Percentiles rank a stretch among this genome's conserved stretches.
Conservation (phyloP, 2,329 filamentous ascomycete genomes). For the Penicillium freii region DNA sequence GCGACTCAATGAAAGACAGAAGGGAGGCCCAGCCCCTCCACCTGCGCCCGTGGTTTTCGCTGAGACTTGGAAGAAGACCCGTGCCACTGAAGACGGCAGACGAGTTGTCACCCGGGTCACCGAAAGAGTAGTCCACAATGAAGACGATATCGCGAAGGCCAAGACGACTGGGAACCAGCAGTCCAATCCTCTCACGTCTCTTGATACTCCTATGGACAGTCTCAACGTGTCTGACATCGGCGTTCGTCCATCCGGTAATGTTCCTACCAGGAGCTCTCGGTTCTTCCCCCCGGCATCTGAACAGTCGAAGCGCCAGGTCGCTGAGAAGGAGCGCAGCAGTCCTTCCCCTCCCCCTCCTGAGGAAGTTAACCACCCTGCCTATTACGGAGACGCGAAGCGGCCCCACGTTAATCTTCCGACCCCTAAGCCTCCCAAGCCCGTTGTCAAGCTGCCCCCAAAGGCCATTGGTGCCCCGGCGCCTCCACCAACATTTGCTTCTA, state of each 20-base stretch:
- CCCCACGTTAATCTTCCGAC: constrained; percentile 59
- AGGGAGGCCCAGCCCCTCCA: constrained; percentile 6
- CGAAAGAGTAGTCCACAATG: constrained; percentile 21
- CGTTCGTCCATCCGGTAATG: constrained; percentile 32
- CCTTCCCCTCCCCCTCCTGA: constrained; percentile 59
- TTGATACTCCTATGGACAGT: constrained; percentile 30
- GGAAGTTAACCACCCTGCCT: constrained; percentile 55
- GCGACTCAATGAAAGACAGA: constrained; percentile 39
- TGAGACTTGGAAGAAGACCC: constrained; percentile 49
- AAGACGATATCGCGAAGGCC: not conserved
- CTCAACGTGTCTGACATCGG: not conserved
- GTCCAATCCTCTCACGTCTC: constrained; percentile 33
- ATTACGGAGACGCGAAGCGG: constrained; percentile 49
- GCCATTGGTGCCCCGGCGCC: constrained; percentile 44
- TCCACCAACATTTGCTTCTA: constrained; percentile 47
- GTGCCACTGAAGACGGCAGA: constrained; percentile 42
- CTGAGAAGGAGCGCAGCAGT: constrained; percentile 38
- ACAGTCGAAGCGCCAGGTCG: constrained; percentile 33
- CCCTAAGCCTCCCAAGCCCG: constrained; percentile 66
- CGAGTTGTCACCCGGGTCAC: constrained; percentile 40
- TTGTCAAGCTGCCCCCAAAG: constrained; percentile 76
- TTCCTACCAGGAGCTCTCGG: constrained; percentile 45
- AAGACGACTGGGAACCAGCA: constrained; percentile 17
- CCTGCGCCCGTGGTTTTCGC: constrained; percentile 40
- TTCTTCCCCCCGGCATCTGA: constrained; percentile 49